Evolutionary conservation across 192 early-diverging fungal genomes (phyloP).

Genomic region (Mortierella antarctica): DNA sequence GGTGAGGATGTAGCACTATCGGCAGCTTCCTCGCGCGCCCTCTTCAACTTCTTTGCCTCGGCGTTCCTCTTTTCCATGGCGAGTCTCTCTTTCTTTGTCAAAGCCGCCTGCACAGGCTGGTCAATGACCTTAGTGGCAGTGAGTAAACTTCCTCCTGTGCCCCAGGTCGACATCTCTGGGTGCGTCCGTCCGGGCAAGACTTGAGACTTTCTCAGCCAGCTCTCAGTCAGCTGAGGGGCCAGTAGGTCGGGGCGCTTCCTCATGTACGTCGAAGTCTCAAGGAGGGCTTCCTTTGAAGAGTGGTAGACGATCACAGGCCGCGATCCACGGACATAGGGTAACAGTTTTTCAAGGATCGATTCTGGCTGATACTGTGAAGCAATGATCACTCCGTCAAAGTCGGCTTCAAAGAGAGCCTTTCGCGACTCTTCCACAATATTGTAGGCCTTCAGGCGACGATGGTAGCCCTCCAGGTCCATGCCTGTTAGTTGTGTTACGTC

Average conservation of each 20-base stretch:
- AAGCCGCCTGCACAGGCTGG: slow-evolving; percentile 42
- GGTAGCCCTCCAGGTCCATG: slow-evolving; percentile 62
- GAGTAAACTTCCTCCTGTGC: slow-evolving; percentile 77
- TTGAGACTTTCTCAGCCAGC: slow-evolving; percentile 91
- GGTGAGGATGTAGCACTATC: slow-evolving; percentile 3
- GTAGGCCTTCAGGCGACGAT: slow-evolving; percentile 64
- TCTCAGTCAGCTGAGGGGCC: slow-evolving; percentile 90
- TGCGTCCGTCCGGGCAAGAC: slow-evolving; percentile 84
- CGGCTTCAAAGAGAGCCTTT: slow-evolving; percentile 63
- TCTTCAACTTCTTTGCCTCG: slow-evolving; percentile 43
- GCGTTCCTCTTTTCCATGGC: slow-evolving; percentile 45
- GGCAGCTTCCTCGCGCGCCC: slow-evolving; percentile 24
- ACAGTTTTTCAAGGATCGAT: slow-evolving; percentile 77
- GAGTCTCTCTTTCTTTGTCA: slow-evolving; percentile 45
- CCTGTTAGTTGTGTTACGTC: slow-evolving; percentile 59
- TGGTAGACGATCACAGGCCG: slow-evolving; percentile 88
- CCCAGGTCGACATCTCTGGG: slow-evolving; percentile 81
- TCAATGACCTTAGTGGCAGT: slow-evolving; percentile 70
- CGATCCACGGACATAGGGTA: slow-evolving; percentile 83
- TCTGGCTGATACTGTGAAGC: slow-evolving; percentile 82
- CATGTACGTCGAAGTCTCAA: slow-evolving; percentile 74
- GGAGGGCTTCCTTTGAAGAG: slow-evolving; percentile 70
- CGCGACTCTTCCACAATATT: slow-evolving; percentile 61
- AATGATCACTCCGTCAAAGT: slow-evolving; percentile 83
- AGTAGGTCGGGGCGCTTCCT: slow-evolving; percentile 74